Evolutionary conservation across 2,329 filamentous ascomycete genomes (phyloP), one percentile per base, ranked within the genome.

Genomic region (Diaporthe helianthi): DNA sequence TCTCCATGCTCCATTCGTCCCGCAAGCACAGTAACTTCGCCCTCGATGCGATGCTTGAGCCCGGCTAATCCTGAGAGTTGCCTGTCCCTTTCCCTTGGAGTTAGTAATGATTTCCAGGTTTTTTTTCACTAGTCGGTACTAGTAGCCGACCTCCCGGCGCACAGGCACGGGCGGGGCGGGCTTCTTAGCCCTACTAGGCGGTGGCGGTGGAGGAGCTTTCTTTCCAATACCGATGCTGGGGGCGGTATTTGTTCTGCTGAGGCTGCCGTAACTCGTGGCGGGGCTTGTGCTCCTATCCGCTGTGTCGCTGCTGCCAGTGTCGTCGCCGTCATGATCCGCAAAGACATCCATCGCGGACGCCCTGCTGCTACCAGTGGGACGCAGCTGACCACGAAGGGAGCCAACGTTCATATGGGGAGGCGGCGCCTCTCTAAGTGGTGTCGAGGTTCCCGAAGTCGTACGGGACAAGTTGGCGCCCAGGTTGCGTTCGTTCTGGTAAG

Each of bases 231-330:
- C 54, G 51, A 66, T 71, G 15, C 64, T 73, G 70, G 75, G 46
- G 69, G 80, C 80, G 72, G 80, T 83, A 12, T 82, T 78, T 67
- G 80, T 86, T 54, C 83, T 80, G 72, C 81, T 86, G 54, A 87
- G 74, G 75, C 86, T 87, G 70, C 84, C 85, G 68, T 85, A 83
- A 76, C 86, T 88, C 1, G 86, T 88, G 2, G 86, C 84, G 0
- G 86, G 86, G 73, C 86, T 88, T 68, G 85, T 79, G 73, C 84
- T 84, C 78, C 82, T 85, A 66, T 85, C 83, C 0, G 84, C 84
- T 44, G 85, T 87, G 47, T 82, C 84, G 71, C 84, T 84, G 71
- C 84, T 85, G 9, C 78, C 78, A 12, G 82, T 85, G 67, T 85
- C 82, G 71, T 87, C 85, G 58, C 83, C 84, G 70, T 81, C 79